Evolutionary conservation across 2,329 filamentous ascomycete species (phyloP).

Genomic region (Rosellinia necatrix): DNA sequence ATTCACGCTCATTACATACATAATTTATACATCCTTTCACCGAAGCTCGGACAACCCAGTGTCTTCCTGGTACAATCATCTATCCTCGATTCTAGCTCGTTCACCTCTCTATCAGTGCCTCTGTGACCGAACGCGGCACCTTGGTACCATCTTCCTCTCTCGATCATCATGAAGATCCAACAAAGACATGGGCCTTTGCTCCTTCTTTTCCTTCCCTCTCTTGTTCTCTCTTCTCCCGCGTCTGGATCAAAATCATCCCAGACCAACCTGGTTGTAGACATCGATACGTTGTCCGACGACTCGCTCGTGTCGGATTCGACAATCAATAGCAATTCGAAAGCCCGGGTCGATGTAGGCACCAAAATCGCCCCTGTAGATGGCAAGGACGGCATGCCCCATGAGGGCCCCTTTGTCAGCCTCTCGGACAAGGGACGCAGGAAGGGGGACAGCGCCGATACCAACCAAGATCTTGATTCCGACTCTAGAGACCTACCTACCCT

Average conservation of each 20-base stretch:
- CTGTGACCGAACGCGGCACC: not conserved
- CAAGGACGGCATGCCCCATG: constrained; percentile 90
- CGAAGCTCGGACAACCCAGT: not conserved
- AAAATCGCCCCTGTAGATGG: constrained; percentile 91
- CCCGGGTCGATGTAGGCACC: constrained; percentile 49
- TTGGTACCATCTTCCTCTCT: not conserved
- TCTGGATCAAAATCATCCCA: constrained; percentile 28
- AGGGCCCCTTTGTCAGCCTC: constrained; percentile 74
- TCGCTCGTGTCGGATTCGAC: constrained; percentile 36
- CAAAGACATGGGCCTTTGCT: constrained; percentile 36
- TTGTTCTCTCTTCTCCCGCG: constrained; percentile 33
- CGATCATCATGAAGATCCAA: constrained; percentile 37
- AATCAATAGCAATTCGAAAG: constrained; percentile 43
- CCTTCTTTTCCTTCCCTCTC: constrained; percentile 37
- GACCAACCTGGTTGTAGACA: constrained; percentile 18
- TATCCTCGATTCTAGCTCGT: constrained; percentile 7
- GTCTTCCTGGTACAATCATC: not conserved
- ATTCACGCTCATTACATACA: constrained; percentile 15
- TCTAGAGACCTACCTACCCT: constrained; percentile 49
- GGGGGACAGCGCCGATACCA: constrained; percentile 36
- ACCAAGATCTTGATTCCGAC: constrained; percentile 36
- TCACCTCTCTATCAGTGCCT: not conserved
- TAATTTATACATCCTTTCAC: constrained; percentile 3
- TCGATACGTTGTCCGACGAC: constrained; percentile 19
- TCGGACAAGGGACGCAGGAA: constrained; percentile 51